Evolutionary conservation across 2,329 filamentous ascomycete genomes (phyloP), one percentile per base, ranked within the genome.

Genomic region (Penicillium paneum): DNA sequence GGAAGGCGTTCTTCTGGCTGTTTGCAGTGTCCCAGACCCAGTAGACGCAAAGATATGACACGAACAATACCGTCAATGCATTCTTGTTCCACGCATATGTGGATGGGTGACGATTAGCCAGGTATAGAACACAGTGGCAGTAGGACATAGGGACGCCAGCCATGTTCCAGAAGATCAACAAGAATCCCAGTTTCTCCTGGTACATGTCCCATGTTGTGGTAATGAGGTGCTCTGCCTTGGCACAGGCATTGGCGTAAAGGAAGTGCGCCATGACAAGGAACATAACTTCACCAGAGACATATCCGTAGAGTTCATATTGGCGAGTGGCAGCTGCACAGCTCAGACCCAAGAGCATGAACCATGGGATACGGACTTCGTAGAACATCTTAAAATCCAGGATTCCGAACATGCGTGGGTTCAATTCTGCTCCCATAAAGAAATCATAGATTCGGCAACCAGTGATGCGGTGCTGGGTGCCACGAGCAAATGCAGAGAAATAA

Each of bases 121-220:
- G 81, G 76, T 89, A 96, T 64, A 96, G 82, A 35, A 89, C 92
- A 81, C 89, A 94, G 79, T 96, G 91, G 76, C 91, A 95, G 80
- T 96, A 96, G 29, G 85, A 90, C 52, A 96, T 82, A 6, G 91
- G 91, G 12, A 96, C 91, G 59, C 91, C 91, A 35, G 91, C 91
- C 70, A 96, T 80, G 75, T 96, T 96, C 91, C 91, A 96, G 83
- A 96, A 96, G 71, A 94, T 95, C 63, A 96, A 83, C 91, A 96
- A 95, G 78, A 96, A 96, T 35, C 91, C 91, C 82, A 89, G 91
- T 77, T 96, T 96, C 79, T 96, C 91, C 67, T 90, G 92, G 78
- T 94, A 96, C 87, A 96, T 96, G 68, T 96, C 91, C 88, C 91
- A 96, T 48, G 89, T 94, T 3, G 89, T 88, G 55, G 90, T 83